Base-by-base conservation (phyloP, 2,329 filamentous ascomycete genomes). In the Lachnellula willkommii region DNA sequence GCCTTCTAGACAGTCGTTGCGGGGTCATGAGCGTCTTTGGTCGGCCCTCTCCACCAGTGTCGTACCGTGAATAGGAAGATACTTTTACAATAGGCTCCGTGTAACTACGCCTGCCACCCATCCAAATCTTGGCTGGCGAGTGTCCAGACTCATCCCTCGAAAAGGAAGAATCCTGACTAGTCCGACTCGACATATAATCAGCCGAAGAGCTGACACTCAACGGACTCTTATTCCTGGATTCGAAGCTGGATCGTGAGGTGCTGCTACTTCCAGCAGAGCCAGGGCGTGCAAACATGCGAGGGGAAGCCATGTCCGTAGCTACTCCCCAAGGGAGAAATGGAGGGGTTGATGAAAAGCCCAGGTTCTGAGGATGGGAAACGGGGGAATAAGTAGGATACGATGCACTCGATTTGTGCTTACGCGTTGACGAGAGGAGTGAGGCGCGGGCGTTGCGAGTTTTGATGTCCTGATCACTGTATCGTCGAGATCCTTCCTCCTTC, bases 161-260 rank as follows among this genome's bases (percentile, higher is more conserved):
- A 45, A 53, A 58, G 5, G 54, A 59, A 22, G 65, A 63, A 40
- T 64, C 59, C 8, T 60, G 58, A 53, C 62, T 64, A 17, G 57
- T 60, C 15, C 59, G 49, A 47, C 58, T 65, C 9, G 65, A 60
- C 14, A 55, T 57, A 43, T 58, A 61, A 22, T 64, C 61, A 32
- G 60, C 50, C 6, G 65, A 64, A 15, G 62, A 63, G 28, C 47
- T 63, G 45, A 59, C 64, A 39, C 66, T 67, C 47, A 69, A 54
- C 26, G 66, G 66, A 48, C 65, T 68, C 53, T 61, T 63, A 14
- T 58, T 47, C 53, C 62, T 59, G n/a, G 64, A 65, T 43, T 65
- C 62, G 52, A 61, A 67, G 47, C 62, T 65, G 2, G 58, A 62
- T 52, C 59, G 54, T 20, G 58, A 56, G 24, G 47, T 47, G 22